A percentile compares a stretch with the other conserved stretches of the same genome.
Evolutionary conservation across 2,329 filamentous ascomycete species (phyloP).

Genomic region (Aspergillus sp.): DNA sequence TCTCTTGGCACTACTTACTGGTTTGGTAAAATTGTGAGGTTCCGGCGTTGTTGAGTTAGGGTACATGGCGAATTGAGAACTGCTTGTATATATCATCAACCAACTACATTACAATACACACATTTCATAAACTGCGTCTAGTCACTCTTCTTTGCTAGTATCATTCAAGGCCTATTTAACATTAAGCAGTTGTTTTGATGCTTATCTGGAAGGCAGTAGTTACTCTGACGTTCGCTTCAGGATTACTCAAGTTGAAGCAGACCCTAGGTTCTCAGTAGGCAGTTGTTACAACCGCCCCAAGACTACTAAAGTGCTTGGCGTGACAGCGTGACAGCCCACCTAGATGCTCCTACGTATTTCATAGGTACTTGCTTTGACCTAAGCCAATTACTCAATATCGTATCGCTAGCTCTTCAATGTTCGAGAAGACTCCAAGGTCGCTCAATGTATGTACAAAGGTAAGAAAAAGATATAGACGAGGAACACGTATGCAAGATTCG

Average conservation of each 20-base stretch:
- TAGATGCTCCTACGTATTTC: not conserved
- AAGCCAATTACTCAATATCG: not conserved
- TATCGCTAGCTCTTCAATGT: not conserved
- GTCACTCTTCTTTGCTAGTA: not conserved
- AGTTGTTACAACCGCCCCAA: too few species aligned
- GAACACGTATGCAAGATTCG: conserved; percentile 3
- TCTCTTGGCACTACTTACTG: not conserved
- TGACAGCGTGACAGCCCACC: not conserved
- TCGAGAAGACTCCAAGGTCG: not conserved
- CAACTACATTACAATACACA: not conserved
- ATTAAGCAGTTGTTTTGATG: too few species aligned
- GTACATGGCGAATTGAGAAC: not conserved
- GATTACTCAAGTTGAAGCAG: too few species aligned
- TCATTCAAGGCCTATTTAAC: too few species aligned
- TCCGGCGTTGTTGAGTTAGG: not conserved
- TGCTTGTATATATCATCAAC: not conserved
- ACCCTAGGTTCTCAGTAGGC: too few species aligned
- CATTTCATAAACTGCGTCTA: not conserved
- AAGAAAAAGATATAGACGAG: not conserved
- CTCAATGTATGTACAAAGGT: conserved; percentile 7
- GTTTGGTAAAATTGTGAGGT: not conserved
- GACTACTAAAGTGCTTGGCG: too few species aligned
- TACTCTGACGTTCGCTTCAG: too few species aligned
- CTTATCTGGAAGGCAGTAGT: too few species aligned
- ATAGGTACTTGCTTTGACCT: not conserved